Conservation (phyloP, 129 eudicot genomes). For the Centella asiatica region DNA sequence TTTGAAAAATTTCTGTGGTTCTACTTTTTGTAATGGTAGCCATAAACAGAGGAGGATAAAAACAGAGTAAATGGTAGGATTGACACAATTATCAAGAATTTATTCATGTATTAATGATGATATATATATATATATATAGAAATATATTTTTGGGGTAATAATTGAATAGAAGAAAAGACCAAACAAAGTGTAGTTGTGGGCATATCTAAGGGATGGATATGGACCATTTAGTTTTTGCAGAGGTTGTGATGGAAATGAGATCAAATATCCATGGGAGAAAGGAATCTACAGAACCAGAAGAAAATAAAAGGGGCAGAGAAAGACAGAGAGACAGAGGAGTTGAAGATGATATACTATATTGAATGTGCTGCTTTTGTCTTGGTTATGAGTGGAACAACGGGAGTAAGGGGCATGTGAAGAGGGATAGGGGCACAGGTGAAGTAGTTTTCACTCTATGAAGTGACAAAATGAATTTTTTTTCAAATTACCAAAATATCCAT, state of each 20-base stretch:
- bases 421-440: not conserved
- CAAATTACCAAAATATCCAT: constrained; percentile 9
- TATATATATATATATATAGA: not conserved
- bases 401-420: constrained; percentile 24
- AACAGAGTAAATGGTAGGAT: constrained; percentile 11
- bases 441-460: constrained; percentile 1
- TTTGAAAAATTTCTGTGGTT: constrained; percentile 14
- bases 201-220: constrained; percentile 23
- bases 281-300: constrained; percentile 31
- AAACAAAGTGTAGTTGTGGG: constrained; percentile 15
- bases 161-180: constrained; percentile 12
- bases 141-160: not conserved
- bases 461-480: not conserved
- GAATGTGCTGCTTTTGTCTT: constrained; percentile 16
- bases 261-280: constrained; percentile 21
- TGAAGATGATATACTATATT: not conserved
- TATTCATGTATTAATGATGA: not conserved
- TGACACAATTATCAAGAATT: not conserved
- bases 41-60: constrained; percentile 25
- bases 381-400: constrained; percentile 5
- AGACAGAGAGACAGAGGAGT: not conserved
- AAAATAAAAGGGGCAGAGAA: constrained; percentile 16
- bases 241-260: constrained; percentile 10
- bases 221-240: constrained; percentile 8
- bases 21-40: constrained; percentile 23